Conservation (phyloP, 1,284 basidiomycete genomes). For the Apiotrichum sp. region DNA sequence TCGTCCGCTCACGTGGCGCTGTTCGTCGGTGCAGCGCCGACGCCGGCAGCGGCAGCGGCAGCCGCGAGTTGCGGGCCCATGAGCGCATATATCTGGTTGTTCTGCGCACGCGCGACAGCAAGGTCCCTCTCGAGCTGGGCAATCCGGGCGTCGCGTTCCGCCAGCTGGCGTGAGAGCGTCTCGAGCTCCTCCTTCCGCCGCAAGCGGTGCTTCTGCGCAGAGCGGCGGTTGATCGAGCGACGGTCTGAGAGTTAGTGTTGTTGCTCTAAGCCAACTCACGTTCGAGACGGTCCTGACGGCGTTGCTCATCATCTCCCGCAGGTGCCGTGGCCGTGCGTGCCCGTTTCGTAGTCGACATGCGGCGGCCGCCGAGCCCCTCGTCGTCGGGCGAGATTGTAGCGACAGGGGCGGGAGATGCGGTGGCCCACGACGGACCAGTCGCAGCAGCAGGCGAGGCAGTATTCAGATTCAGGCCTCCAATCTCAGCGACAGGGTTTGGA, state of each 20-base stretch:
- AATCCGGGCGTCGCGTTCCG: constrained; percentile 13
- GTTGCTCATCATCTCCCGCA: constrained; percentile 8
- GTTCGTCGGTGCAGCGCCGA: no score
- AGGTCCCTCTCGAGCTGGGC: constrained; percentile 14
- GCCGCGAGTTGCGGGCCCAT: neutral
- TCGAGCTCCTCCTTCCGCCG: constrained; percentile 21
- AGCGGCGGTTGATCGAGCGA: constrained; percentile 20
- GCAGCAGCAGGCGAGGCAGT: neutral
- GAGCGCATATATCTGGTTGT: neutral
- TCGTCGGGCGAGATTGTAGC: constrained; percentile 12
- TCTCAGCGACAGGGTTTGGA: constrained; percentile 4
- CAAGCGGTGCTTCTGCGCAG: constrained; percentile 21
- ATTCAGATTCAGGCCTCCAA: constrained; percentile 10
- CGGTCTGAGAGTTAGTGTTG: constrained; percentile 12
- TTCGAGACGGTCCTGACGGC: constrained; percentile 13
- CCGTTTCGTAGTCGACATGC: constrained; percentile 1
- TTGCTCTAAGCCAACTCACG: constrained; percentile 3
- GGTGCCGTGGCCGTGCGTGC: neutral
- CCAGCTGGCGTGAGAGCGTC: constrained; percentile 8
- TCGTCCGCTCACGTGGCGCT: no score
- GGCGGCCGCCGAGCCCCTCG: constrained; percentile 3
- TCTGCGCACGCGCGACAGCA: constrained; percentile 10
- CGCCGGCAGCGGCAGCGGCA: neutral
- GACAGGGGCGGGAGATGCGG: neutral
- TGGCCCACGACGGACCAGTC: neutral